phyloP scores from a whole-genome alignment of 2,329 filamentous ascomycete species.

The Cercospora sesami region DNA sequence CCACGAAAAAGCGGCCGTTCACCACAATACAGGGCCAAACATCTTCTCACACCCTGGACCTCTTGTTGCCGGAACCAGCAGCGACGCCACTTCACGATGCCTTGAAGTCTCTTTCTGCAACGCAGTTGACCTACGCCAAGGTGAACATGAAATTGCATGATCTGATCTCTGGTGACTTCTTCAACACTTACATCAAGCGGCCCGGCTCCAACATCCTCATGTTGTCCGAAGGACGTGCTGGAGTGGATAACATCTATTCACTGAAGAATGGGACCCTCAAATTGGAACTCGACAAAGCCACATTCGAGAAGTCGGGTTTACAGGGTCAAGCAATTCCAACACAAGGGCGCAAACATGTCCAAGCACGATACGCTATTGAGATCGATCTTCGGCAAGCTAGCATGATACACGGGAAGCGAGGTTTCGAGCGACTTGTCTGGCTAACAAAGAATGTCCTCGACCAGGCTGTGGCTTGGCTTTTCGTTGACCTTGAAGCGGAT shows the following conservation, averaged over 20 bases:
- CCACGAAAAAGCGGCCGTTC: slow-evolving; percentile 75
- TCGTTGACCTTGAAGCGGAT: slow-evolving; percentile 60
- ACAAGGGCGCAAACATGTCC: slow-evolving; percentile 62
- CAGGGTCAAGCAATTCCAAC: slow-evolving; percentile 66
- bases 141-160: slow-evolving; percentile 72
- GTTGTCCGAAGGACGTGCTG: slow-evolving; percentile 74
- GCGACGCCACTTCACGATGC: slow-evolving; percentile 17
- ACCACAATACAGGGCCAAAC: slow-evolving; percentile 63
- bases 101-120: background rate
- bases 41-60: slow-evolving; percentile 69
- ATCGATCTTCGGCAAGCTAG: slow-evolving; percentile 70
- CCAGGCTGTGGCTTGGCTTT: slow-evolving; percentile 71
- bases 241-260: slow-evolving; percentile 67
- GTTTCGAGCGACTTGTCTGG: slow-evolving; percentile 74
- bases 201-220: slow-evolving; percentile 63
- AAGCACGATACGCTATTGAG: slow-evolving; percentile 74
- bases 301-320: slow-evolving; percentile 79
- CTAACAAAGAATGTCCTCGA: slow-evolving; percentile 76
- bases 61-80: slow-evolving; percentile 62
- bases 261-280: slow-evolving; percentile 71
- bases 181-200: slow-evolving; percentile 76
- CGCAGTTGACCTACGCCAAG: slow-evolving; percentile 58
- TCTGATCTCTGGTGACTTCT: slow-evolving; percentile 72
- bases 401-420: slow-evolving; percentile 81
- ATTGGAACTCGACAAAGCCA: slow-evolving; percentile 76